phyloP scores from a whole-genome alignment of 352 stramenopile species.

The Pythium guiyangense region DNA sequence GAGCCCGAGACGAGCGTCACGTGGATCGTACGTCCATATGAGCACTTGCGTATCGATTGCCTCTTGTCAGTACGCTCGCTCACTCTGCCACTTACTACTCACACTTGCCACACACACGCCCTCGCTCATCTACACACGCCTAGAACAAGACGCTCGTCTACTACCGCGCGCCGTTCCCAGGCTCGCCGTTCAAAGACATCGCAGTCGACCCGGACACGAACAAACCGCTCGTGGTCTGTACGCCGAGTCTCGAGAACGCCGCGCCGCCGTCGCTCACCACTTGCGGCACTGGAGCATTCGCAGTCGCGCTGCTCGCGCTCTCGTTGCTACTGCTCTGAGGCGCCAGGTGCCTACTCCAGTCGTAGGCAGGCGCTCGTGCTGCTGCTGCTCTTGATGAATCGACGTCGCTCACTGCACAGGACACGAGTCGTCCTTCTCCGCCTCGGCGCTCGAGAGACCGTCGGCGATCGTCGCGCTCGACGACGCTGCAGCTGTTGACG shows the following conservation, averaged over 20 bases:
- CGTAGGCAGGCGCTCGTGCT: background rate
- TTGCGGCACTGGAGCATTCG: background rate
- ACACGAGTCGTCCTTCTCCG: conserved; percentile 56
- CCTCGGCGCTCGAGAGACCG: conserved; percentile 30
- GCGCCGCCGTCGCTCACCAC: conserved; percentile 2
- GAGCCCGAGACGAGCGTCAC: conserved; percentile 54
- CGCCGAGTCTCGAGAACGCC: conserved; percentile 71
- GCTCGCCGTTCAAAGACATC: conserved; percentile 79
- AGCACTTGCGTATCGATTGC: background rate
- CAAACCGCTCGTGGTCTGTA: conserved; percentile 76
- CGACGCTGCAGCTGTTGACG: background rate
- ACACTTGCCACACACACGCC: background rate
- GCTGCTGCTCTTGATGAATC: background rate
- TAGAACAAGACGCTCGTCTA: conserved; percentile 70
- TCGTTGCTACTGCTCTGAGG: conserved; percentile 8
- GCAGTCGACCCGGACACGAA: conserved; percentile 59
- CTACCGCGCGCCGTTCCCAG: conserved; percentile 72
- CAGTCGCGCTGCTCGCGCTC: background rate
- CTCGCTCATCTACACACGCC: background rate
- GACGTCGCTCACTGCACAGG: conserved; percentile 45
- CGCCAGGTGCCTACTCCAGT: background rate
- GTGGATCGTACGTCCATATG: conserved; percentile 41
- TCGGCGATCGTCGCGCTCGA: conserved; percentile 8
- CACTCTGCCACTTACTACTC: conserved; percentile 1
- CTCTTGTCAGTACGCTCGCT: background rate